Base-by-base conservation (phyloP, 176 grass and related monocot genomes). In the Triticum urartu region DNA sequence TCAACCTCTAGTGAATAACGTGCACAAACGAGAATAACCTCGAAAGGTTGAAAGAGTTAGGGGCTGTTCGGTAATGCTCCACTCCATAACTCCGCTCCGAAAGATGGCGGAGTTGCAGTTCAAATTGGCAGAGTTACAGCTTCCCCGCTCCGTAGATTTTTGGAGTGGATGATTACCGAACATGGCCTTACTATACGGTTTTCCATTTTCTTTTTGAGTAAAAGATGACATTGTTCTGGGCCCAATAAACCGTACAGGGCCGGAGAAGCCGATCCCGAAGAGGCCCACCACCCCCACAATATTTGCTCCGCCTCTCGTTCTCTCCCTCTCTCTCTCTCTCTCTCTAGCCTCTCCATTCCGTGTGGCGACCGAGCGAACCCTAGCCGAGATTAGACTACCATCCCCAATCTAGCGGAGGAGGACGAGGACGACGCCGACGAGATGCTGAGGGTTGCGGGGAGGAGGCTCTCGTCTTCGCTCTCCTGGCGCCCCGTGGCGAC, bases 361-460 rank as follows among this genome's bases (percentile, higher is more conserved):
- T 76, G 86, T 20, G 58, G 66, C 58, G 68, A 75, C 69, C 77
- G 70, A 62, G 76, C 81, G 48, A 91, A 75, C 85, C 89, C 85
- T 91, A 87, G 50, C 42, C 18, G 56, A 36, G 70, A 82, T 77
- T 71, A 33, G 79, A 62, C 78, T 28, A 22, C 64, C 76, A 25
- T 60, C 66, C 60, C 9, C 72, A 4, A 86, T 70, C 50, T 15
- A 34, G 36, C 66, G 33, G 50, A 80, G 48, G 35, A 70, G 76
- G 9, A 17, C 39, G 38, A 61, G n/a, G 67, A 60, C 6, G 34
- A 26, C 21, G 75, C 11, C 45, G 40, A 68, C 77, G 72, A 40
- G 62, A 92, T 92, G 91, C 81, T 92, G 69, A 72, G 91, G 81
- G 71, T 90, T 77, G 91, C 88, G 43, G 87, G 87, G 69, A 92